A percentile compares a stretch with the other conserved stretches of the same genome.
phyloP scores from a whole-genome alignment of 148 eudicot genomes.

The Cornus florida region DNA sequence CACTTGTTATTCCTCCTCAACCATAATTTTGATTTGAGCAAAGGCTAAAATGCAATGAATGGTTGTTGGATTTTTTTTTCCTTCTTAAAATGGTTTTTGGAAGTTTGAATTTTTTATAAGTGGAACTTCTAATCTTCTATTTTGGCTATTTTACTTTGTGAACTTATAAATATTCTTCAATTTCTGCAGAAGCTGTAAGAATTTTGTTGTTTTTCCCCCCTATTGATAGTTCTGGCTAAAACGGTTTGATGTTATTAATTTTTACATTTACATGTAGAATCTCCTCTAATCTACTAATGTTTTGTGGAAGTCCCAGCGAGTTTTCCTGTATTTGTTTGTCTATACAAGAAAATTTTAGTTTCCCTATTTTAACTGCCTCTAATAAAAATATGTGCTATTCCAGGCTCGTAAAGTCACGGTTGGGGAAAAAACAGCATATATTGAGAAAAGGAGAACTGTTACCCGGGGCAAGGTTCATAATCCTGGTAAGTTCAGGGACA shows the following conservation, averaged over 20 bases:
- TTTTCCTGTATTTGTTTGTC: conserved; percentile 4
- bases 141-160: background rate
- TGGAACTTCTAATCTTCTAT: background rate
- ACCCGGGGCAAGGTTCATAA: conserved; percentile 41
- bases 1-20: background rate
- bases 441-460: conserved; percentile 54
- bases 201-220: background rate
- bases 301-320: background rate
- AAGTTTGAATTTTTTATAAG: background rate
- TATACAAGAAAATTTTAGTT: background rate
- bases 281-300: background rate
- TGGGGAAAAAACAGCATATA: conserved; percentile 43
- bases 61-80: background rate
- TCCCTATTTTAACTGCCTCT: conserved; percentile 1
- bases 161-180: background rate
- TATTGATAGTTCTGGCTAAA: background rate
- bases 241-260: no score
- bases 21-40: background rate
- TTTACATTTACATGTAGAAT: background rate
- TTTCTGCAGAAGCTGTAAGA: background rate
- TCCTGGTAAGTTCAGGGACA: no score
- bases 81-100: background rate
- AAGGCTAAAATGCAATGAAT: background rate
- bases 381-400: conserved; percentile 4
- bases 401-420: conserved; percentile 40